A percentile compares a stretch with the other conserved stretches of the same genome.
Conservation (phyloP, 495 filamentous ascomycete species). For the Neurospora cerealis region DNA sequence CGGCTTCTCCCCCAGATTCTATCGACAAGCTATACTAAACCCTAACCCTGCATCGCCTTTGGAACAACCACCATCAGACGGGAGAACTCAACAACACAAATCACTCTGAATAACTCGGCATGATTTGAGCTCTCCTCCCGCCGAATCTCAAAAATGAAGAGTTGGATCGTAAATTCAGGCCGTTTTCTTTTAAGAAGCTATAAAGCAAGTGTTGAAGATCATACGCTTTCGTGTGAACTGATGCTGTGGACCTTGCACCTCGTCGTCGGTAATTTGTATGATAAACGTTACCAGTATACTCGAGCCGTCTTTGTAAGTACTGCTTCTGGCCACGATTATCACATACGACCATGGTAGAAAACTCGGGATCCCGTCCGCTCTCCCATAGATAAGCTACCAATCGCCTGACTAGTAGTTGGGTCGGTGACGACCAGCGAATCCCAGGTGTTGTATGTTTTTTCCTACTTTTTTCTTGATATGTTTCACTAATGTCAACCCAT, state of each 20-base stretch:
- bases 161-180: background rate
- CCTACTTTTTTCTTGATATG: no score
- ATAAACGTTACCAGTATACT: background rate
- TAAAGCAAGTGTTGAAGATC: background rate
- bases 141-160: background rate
- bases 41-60: background rate
- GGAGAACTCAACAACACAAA: background rate
- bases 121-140: background rate
- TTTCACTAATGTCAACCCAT: no score
- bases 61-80: background rate
- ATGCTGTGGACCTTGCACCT: background rate
- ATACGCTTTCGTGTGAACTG: background rate
- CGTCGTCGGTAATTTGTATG: background rate
- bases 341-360: background rate
- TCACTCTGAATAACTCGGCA: background rate
- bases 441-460: constrained; percentile 17
- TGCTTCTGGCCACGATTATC: background rate
- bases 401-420: constrained; percentile 32
- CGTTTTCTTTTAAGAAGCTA: background rate
- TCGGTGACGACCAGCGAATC: constrained; percentile 34
- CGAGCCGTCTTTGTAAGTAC: background rate
- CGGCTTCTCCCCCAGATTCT: background rate
- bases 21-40: background rate
- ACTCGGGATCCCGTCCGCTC: background rate
- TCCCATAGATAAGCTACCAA: background rate